A percentile compares a stretch with the other conserved stretches of the same genome.
Evolutionary conservation across 495 filamentous ascomycete genomes (phyloP).

Genomic region (Daldinia caldariorum): DNA sequence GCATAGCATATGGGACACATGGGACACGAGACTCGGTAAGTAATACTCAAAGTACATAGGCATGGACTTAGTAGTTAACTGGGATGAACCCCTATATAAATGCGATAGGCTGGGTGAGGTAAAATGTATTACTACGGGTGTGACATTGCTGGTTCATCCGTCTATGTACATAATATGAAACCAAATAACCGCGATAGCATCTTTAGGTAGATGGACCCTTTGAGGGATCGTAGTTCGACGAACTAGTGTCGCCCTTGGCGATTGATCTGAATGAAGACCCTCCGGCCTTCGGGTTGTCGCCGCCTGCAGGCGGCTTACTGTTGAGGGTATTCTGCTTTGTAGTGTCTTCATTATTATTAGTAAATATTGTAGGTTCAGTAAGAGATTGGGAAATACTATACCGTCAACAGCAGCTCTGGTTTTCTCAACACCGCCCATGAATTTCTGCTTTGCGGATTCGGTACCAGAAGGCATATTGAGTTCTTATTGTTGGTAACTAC

Average conservation of each 20-base stretch:
- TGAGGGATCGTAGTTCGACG: constrained; percentile 28
- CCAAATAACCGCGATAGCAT: not conserved
- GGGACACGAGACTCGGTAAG: not conserved
- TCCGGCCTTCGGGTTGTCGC: constrained; percentile 37
- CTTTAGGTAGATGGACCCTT: constrained; percentile 35
- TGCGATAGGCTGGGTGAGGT: not conserved
- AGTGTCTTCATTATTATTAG: constrained; percentile 14
- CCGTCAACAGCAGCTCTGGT: constrained; percentile 31
- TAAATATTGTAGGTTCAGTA: not conserved
- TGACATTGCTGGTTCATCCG: no score
- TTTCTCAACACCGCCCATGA: constrained; percentile 31
- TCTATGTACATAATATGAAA: not conserved
- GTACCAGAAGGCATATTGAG: constrained; percentile 31
- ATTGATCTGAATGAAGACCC: constrained; percentile 34
- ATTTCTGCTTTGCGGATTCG: constrained; percentile 35
- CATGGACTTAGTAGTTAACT: not conserved
- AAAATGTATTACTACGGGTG: no score
- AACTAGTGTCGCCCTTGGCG: constrained; percentile 34
- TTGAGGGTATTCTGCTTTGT: constrained; percentile 10
- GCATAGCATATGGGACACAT: not conserved
- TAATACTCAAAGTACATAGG: not conserved
- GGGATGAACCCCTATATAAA: no score
- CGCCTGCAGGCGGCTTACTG: constrained; percentile 16
- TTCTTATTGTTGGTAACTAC: not conserved
- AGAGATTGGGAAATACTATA: not conserved